Evolutionary conservation across 441 rosid species (phyloP).

Genomic region (Eutrema salsugineum): DNA sequence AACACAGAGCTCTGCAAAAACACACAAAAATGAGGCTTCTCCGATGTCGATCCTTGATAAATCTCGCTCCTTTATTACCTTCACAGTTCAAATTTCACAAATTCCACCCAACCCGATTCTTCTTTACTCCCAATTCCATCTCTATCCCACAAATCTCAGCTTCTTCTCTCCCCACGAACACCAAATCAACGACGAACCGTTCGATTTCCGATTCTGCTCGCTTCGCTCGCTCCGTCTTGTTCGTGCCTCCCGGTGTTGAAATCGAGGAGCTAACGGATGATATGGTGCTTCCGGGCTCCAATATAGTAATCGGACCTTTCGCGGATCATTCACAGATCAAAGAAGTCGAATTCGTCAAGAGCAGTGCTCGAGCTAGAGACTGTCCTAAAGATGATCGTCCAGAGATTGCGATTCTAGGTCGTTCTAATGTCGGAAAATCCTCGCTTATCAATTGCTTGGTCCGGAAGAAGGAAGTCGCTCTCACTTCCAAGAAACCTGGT

Average conservation of each 20-base stretch:
- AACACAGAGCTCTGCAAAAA: background rate
- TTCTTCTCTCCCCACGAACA: constrained; percentile 40
- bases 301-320: constrained; percentile 75
- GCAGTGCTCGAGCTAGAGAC: constrained; percentile 82
- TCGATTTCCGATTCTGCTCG: constrained; percentile 36
- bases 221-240: constrained; percentile 42
- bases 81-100: constrained; percentile 12
- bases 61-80: constrained; percentile 22
- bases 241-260: constrained; percentile 38
- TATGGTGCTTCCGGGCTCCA: constrained; percentile 77
- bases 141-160: background rate
- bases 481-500: constrained; percentile 94
- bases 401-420: constrained; percentile 81
- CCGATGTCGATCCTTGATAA: constrained; percentile 43
- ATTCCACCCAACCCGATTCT: constrained; percentile 21
- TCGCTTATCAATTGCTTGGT: constrained; percentile 84
- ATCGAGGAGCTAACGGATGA: constrained; percentile 39
- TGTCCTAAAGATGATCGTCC: constrained; percentile 79
- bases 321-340: constrained; percentile 90
- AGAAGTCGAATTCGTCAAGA: constrained; percentile 82
- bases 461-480: constrained; percentile 84
- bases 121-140: constrained; percentile 8
- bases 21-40: constrained; percentile 34
- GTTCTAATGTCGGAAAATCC: constrained; percentile 93
- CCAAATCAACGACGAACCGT: constrained; percentile 35